Evolutionary conservation across 768 basidiomycete genomes (phyloP).

Genomic region (Boletus rufocinnamomeus): DNA sequence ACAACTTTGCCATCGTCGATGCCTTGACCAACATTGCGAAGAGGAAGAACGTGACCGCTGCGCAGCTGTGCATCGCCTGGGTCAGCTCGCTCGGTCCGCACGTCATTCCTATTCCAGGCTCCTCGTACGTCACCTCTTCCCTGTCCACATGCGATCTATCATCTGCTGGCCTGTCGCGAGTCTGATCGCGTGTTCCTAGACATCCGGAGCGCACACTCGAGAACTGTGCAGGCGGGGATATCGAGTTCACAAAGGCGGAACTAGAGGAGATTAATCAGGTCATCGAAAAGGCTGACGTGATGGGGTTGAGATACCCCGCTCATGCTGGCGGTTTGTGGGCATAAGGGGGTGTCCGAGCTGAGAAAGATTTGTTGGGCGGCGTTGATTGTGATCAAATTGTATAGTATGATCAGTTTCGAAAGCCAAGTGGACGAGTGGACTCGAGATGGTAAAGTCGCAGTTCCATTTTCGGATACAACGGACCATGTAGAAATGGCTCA

Average conservation of each 20-base stretch:
- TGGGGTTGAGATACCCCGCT: conserved; percentile 43
- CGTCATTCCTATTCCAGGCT: conserved; percentile 55
- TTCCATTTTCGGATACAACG: neutral
- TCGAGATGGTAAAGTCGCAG: too few species aligned
- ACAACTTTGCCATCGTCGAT: conserved; percentile 49
- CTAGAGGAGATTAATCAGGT: conserved; percentile 41
- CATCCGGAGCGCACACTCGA: conserved; percentile 44
- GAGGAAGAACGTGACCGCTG: conserved; percentile 43
- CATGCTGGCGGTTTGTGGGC: conserved; percentile 32
- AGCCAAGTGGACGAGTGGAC: neutral
- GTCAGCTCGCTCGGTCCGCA: conserved; percentile 41
- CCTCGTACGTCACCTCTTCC: conserved; percentile 34
- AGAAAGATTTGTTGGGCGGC: neutral
- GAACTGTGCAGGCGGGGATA: conserved; percentile 44
- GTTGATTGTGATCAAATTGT: neutral
- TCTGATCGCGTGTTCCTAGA: conserved; percentile 12
- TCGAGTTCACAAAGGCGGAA: conserved; percentile 44
- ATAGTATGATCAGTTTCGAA: neutral
- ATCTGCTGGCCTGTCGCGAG: neutral
- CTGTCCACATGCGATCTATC: conserved; percentile 17
- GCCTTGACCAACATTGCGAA: conserved; percentile 41
- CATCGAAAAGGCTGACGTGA: conserved; percentile 39
- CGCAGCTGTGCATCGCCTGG: conserved; percentile 48
- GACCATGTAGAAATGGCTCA: neutral
- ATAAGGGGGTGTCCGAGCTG: conserved; percentile 3